Percentiles rank a stretch among this genome's conserved stretches.
Evolutionary conservation across 2,329 filamentous ascomycete genomes (phyloP).

Genomic region (Gnomoniopsis sp.): DNA sequence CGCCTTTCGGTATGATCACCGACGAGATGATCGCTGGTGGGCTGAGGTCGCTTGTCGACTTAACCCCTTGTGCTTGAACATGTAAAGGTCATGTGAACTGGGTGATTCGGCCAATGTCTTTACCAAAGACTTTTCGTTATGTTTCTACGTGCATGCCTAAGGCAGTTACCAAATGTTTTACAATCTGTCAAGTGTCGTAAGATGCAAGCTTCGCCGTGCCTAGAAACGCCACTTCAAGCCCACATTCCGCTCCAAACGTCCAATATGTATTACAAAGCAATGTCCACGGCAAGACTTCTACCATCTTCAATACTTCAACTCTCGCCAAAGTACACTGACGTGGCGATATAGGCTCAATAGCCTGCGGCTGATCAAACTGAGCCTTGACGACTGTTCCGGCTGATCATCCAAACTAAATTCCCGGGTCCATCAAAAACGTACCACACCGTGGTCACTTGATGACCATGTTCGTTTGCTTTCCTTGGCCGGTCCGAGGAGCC

Average conservation of each 20-base stretch:
- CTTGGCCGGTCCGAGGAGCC: background rate
- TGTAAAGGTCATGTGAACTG: too few species aligned
- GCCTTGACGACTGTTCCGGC: background rate
- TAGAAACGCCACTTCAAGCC: constrained; percentile 10
- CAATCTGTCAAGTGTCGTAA: background rate
- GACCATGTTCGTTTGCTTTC: background rate
- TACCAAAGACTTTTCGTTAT: background rate
- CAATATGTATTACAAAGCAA: background rate
- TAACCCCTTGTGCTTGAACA: too few species aligned
- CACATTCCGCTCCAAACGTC: background rate
- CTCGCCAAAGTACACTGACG: background rate
- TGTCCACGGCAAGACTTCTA: background rate
- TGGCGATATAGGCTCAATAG: background rate
- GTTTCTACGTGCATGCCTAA: background rate
- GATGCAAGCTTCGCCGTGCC: constrained; percentile 6
- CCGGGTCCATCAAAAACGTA: background rate
- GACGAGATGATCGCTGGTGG: too few species aligned
- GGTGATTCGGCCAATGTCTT: background rate
- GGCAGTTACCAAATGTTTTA: background rate
- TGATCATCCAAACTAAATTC: background rate
- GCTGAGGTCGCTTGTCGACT: background rate
- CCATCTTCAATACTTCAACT: background rate
- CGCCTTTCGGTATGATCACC: too few species aligned
- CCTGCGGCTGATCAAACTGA: background rate
- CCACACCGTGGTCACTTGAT: background rate